Conservation (phyloP, 805 yeast species). For the Myxozyma kluyveri region DNA sequence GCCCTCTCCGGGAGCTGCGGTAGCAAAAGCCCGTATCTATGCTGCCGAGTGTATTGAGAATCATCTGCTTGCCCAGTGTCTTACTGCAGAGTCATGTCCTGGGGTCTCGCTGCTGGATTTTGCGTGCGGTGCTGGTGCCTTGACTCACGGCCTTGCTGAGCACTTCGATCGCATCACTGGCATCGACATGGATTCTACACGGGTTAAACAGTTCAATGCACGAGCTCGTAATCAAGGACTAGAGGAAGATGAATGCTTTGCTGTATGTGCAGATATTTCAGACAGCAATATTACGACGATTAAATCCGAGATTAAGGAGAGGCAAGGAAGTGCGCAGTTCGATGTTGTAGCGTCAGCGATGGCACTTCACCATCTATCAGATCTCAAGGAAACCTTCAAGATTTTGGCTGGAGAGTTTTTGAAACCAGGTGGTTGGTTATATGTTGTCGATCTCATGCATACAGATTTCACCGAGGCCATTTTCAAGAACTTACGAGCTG, state of each 20-base stretch:
- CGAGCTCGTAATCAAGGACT: conserved; percentile 23
- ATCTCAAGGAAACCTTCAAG: conserved; percentile 1
- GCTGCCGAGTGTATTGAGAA: conserved; percentile 7
- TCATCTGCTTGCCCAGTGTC: neutral
- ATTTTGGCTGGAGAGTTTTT: neutral
- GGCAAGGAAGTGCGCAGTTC: neutral
- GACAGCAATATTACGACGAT: neutral
- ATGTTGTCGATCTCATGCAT: conserved; percentile 16
- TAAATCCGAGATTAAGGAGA: neutral
- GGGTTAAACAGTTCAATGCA: conserved; percentile 9
- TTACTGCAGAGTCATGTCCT: neutral
- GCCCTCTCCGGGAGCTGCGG: neutral
- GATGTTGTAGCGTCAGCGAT: conserved; percentile 17
- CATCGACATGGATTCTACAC: conserved; percentile 10
- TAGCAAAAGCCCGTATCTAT: conserved; percentile 3
- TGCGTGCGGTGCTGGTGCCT: conserved; percentile 26
- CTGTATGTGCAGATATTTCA: conserved; percentile 8
- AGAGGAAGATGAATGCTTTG: conserved; percentile 12
- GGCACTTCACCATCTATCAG: conserved; percentile 23
- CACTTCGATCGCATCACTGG: conserved; percentile 13
- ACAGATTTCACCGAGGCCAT: conserved; percentile 2
- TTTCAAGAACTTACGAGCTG: conserved; percentile 3
- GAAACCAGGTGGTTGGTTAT: conserved; percentile 13
- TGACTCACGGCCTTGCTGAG: conserved; percentile 18
- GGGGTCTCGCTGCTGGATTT: conserved; percentile 16